Base-by-base conservation (phyloP, 495 filamentous ascomycete species). In the Penicillium maclennaniae region DNA sequence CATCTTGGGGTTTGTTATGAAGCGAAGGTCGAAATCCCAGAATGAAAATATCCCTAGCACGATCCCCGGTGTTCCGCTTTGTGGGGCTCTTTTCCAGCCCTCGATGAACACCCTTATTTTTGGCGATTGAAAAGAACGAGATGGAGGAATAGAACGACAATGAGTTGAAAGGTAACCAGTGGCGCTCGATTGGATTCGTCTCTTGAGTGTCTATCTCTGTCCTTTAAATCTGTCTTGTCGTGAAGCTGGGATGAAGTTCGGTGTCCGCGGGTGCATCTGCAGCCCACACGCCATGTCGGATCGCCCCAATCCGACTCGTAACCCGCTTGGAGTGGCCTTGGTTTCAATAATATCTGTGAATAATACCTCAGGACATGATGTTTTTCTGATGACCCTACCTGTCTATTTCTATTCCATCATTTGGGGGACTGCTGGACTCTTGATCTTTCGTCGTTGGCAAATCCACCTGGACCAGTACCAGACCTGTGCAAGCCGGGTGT, bases 201-300 rank as follows among this genome's bases (percentile, higher is more conserved):
- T 34, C 31, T 34, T 34, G 14, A 23, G 2, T 12, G 8, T 14
- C 31, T 10, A 12, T 12, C 31, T 34, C 31, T 34, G 31, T 12
- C 8, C 15, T 34, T 34, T 12, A 34, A 34, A 34, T 34, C 31
- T 34, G 15, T 12, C 31, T 14, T 4, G 27, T 7, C 27, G 10
- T 34, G 10, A 34, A 34, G 31, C 31, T 14, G 31, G 9, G 27
- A 31, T 31, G 27, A 34, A 23, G 2, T 23, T 12, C 31, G 31
- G 31, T 14, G 31, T 14, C 31, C 31, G 31, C 31, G 31, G 31
- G 10, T 12, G 14, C 5, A 34, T 34, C 7, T 28, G 6, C 48
- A 10, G 34, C 34, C 26, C 36, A 55, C 62, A 65, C 55, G 59
- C 62, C 62, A 65, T 65, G 20, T 45, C 62, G 62, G 62, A 65